Percentiles rank a stretch among this genome's conserved stretches.
phyloP scores from a whole-genome alignment of 768 basidiomycete genomes.

The Russula foetens region DNA sequence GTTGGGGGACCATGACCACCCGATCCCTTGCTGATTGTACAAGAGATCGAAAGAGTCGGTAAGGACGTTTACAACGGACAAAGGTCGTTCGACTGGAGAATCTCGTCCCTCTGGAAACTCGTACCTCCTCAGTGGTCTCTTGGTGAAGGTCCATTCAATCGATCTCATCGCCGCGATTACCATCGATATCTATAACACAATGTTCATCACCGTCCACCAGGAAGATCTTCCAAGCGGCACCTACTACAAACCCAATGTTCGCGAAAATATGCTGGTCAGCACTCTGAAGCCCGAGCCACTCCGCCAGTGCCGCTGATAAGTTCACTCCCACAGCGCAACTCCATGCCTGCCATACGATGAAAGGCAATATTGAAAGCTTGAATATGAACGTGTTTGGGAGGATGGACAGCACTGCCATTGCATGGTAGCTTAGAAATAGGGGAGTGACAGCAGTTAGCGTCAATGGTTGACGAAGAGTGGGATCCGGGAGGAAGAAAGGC shows the following conservation, averaged over 20 bases:
- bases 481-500: background rate
- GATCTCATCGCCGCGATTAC: background rate
- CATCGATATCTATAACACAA: background rate
- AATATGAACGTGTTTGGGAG: background rate
- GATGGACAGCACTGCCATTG: background rate
- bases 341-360: background rate
- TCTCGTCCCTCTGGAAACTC: background rate
- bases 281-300: background rate
- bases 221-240: background rate
- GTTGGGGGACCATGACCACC: slow-evolving; percentile 15
- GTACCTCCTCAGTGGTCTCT: background rate
- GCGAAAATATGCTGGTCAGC: background rate
- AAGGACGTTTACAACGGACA: slow-evolving; percentile 2
- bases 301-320: background rate
- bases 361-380: slow-evolving; percentile 3
- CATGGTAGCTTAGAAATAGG: background rate
- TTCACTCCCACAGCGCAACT: background rate
- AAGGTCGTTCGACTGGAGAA: background rate
- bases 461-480: background rate
- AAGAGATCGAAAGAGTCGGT: slow-evolving; percentile 9
- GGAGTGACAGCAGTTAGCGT: background rate
- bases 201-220: background rate
- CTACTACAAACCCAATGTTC: background rate
- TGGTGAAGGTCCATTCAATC: slow-evolving; percentile 11
- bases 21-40: slow-evolving; percentile 11